Base-by-base conservation (phyloP, 2,329 filamentous ascomycete genomes). In the Orbilia blumenaviensis region DNA sequence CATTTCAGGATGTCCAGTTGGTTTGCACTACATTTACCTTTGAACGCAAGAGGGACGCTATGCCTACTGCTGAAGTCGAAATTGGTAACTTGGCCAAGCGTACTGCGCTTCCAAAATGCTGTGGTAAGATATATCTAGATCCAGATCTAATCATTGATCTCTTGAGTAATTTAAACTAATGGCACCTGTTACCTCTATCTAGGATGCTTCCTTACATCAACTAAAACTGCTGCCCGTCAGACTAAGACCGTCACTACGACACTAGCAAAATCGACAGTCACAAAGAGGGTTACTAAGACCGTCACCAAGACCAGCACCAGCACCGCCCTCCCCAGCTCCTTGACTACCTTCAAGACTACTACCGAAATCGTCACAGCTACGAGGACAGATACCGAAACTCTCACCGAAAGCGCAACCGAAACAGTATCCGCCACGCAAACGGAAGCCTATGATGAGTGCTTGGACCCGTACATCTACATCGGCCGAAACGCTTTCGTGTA, bases 151-250 rank as follows among this genome's bases (percentile, higher is more conserved):
- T 27, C 21, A 27, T 1, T 10, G 16, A 2, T 36, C 18, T 38
- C 25, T 63, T n/a, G n/a, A n/a, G n/a, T n/a, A n/a, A n/a, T n/a
- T n/a, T n/a, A n/a, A n/a, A 50, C 41, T 50, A 64, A 48, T 21
- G 42, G 9, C 2, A 1, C 29, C 8, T 2, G 16, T 5, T 10
- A 6, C n/a, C n/a, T n/a, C n/a, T 23, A 36, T 44, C 3, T 27
- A 64, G 72, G 58, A 23, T 76, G 72, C 58, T 76, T 76, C 64
- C 23, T 68, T 27, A 69, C 72, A 21, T 50, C 48, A 1, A 76
- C 64, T 3, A 54, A 41, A 7, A 66, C 58, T 9, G 62, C 63
- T 9, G 41, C 64, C 32, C 64, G 72, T 10, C 36, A 38, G 29
- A 76, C 72, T 41, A 66, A 58, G 48, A 76, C 72, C 9, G 27